Percentiles rank a stretch among this genome's conserved stretches.
phyloP scores from a whole-genome alignment of 306 rosid species.

The Adenanthera pavonina region DNA sequence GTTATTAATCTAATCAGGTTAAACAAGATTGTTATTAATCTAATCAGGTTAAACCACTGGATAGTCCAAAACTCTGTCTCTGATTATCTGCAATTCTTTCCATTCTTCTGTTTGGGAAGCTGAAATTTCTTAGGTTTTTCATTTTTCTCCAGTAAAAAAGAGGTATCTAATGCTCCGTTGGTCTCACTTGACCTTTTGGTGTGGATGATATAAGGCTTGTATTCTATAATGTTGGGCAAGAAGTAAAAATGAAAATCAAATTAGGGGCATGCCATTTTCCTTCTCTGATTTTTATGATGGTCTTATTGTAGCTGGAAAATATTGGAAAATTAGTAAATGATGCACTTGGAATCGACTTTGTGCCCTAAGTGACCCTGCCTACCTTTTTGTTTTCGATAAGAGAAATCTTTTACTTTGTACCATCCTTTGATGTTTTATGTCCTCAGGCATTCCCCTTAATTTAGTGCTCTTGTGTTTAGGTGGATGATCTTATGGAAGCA shows the following conservation, averaged over 20 bases:
- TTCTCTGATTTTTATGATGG: conserved; percentile 26
- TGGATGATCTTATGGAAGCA: conserved; percentile 66
- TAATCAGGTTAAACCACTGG: too few species aligned
- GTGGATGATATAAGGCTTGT: conserved; percentile 19
- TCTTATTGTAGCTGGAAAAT: conserved; percentile 19
- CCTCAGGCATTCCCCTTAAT: conserved; percentile 2
- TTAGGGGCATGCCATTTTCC: neutral
- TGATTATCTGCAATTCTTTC: neutral
- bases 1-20: too few species aligned
- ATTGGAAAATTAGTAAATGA: neutral
- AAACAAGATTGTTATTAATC: too few species aligned
- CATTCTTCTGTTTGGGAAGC: neutral
- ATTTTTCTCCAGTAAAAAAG: neutral
- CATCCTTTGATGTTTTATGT: conserved; percentile 20
- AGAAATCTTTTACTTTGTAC: conserved; percentile 2
- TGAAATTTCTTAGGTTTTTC: neutral
- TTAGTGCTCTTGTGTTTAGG: conserved; percentile 50
- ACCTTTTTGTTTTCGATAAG: conserved; percentile 16
- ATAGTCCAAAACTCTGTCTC: neutral
- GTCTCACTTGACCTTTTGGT: neutral
- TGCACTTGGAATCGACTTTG: neutral
- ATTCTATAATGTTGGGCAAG: conserved; percentile 24
- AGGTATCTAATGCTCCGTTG: neutral
- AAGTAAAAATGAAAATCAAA: neutral
- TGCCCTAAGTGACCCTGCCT: neutral